phyloP scores from a whole-genome alignment of 345 rosid genomes.

The Eucalyptus polybractea region DNA sequence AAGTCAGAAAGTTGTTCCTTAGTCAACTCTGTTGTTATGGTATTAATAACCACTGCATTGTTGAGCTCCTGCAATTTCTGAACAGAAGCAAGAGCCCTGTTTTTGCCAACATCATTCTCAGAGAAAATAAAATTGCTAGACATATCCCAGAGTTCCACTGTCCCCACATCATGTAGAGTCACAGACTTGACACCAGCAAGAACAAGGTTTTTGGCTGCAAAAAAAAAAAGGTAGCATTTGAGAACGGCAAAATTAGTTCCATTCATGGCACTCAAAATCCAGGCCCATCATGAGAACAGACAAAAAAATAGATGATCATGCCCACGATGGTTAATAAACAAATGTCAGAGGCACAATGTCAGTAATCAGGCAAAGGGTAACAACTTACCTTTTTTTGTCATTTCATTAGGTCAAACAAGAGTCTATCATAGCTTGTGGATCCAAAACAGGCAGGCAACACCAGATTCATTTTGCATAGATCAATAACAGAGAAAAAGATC shows the following conservation, averaged over 20 bases:
- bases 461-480: not conserved
- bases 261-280: not conserved
- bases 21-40: constrained; percentile 54
- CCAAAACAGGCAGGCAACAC: not conserved
- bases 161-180: constrained; percentile 82
- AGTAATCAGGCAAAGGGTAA: not conserved
- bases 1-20: constrained; percentile 73
- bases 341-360: not conserved
- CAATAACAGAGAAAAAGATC: not conserved
- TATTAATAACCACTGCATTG: constrained; percentile 67
- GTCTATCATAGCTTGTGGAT: not conserved
- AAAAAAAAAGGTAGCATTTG: not conserved
- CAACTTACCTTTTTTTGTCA: not conserved
- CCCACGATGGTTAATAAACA: not conserved
- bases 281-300: not conserved
- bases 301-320: not conserved
- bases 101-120: constrained; percentile 82
- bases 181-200: constrained; percentile 99
- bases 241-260: not conserved
- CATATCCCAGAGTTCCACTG: constrained; percentile 86
- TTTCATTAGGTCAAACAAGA: not conserved
- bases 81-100: constrained; percentile 88
- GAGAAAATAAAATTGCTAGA: constrained; percentile 77
- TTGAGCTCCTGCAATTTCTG: constrained; percentile 96
- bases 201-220: constrained; percentile 89